These are phyloP conservation scores for Amaranthus tricolor DNA, from an alignment of 179 eudicot genomes.

Conservation along the genomic window DNA sequence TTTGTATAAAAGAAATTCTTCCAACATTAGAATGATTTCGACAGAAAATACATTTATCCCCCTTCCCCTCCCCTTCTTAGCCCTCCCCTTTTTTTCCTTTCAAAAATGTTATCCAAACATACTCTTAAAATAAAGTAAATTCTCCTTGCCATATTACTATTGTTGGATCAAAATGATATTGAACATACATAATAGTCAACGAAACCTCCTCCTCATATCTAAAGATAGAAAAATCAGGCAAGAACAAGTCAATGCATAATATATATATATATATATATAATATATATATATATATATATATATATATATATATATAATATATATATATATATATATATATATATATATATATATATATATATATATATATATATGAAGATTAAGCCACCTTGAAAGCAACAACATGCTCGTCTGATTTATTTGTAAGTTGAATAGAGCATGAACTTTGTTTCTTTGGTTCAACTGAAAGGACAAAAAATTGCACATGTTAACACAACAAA, in stretches of 20 bases:
- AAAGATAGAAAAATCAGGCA: neutral
- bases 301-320: neutral
- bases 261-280: neutral
- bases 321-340: too few relatives aligned
- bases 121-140: neutral
- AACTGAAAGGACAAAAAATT: conserved; percentile 35
- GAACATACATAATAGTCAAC: neutral
- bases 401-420: conserved; percentile 54
- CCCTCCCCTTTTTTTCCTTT: neutral
- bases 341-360: too few relatives aligned
- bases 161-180: neutral
- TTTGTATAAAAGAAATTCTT: too few relatives aligned
- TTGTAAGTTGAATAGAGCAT: conserved; percentile 59
- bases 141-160: neutral
- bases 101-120: too few relatives aligned
- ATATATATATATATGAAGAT: neutral
- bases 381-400: conserved; percentile 69
- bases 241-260: neutral
- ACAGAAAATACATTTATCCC: too few relatives aligned
- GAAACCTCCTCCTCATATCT: neutral
- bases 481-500: neutral
- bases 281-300: neutral
- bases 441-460: conserved; percentile 77
- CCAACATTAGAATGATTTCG: too few relatives aligned
- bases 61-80: neutral